phyloP scores from a whole-genome alignment of 306 rosid genomes.

The Cucurbita pepo region DNA sequence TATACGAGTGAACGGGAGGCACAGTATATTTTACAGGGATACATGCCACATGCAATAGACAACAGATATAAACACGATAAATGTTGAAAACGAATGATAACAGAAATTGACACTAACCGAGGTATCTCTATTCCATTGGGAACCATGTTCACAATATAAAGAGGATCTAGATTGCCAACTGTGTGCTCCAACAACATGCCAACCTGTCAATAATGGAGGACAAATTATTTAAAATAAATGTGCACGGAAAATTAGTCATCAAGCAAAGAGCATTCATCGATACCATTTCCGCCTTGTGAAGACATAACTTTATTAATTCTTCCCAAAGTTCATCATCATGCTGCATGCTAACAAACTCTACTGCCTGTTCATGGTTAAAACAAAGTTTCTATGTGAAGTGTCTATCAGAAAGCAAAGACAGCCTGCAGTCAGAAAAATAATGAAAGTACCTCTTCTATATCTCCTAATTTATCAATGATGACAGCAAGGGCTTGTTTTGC shows the following conservation, averaged over 20 bases:
- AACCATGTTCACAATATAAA: conserved; percentile 82
- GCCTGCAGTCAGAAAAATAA: conserved; percentile 6
- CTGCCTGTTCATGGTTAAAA: conserved; percentile 36
- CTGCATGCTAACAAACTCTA: conserved; percentile 53
- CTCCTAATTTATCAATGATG: conserved; percentile 73
- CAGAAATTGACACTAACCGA: conserved; percentile 32
- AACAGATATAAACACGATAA: not conserved
- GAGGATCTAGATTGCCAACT: conserved; percentile 71
- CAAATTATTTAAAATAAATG: conserved; percentile 3
- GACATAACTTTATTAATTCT: conserved; percentile 41
- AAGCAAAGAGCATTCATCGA: not conserved
- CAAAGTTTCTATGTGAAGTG: conserved; percentile 5
- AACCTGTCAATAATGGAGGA: conserved; percentile 40
- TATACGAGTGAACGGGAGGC: not conserved
- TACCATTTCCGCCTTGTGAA: conserved; percentile 57
- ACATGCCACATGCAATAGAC: not conserved
- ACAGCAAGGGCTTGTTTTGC: conserved; percentile 71
- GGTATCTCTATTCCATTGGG: conserved; percentile 94
- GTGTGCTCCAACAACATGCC: conserved; percentile 93
- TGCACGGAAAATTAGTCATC: not conserved
- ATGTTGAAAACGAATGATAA: not conserved
- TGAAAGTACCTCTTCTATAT: conserved; percentile 73
- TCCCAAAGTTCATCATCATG: conserved; percentile 60
- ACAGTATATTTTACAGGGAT: not conserved
- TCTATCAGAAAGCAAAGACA: conserved; percentile 4